Conservation (phyloP, 2,329 filamentous ascomycete species). For the Fusarium nelsonii region DNA sequence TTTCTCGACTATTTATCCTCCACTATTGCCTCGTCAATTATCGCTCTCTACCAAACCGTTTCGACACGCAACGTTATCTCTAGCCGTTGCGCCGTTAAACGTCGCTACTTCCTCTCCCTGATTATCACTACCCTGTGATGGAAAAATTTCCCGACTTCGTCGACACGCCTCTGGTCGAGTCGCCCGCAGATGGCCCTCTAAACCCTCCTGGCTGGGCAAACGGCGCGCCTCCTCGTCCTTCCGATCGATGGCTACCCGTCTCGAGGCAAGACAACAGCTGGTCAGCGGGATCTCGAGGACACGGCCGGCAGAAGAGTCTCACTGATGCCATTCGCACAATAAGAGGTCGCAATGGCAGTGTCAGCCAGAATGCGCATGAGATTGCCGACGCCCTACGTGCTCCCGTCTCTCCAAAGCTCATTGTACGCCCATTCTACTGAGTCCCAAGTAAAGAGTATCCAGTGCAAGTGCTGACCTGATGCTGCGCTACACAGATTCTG, state of each 20-base stretch:
- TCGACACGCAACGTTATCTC: neutral
- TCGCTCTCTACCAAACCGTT: slow-evolving; percentile 35
- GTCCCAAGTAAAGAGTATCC: slow-evolving; percentile 18
- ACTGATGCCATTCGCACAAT: slow-evolving; percentile 89
- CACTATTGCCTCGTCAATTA: slow-evolving; percentile 8
- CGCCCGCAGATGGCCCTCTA: slow-evolving; percentile 47
- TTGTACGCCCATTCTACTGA: slow-evolving; percentile 68
- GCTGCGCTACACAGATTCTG: slow-evolving; percentile 70
- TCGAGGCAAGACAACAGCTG: slow-evolving; percentile 47
- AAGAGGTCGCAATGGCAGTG: slow-evolving; percentile 82
- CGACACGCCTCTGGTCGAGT: slow-evolving; percentile 55
- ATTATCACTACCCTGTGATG: slow-evolving; percentile 50
- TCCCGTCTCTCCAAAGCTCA: slow-evolving; percentile 86
- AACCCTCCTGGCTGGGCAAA: slow-evolving; percentile 48
- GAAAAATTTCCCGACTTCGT: slow-evolving; percentile 71
- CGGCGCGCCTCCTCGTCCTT: slow-evolving; percentile 46
- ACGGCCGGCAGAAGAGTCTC: slow-evolving; percentile 85
- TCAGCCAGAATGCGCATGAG: slow-evolving; percentile 93
- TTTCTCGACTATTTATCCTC: neutral
- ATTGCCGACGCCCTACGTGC: slow-evolving; percentile 91
- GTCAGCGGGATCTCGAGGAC: slow-evolving; percentile 59
- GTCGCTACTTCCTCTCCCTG: slow-evolving; percentile 10
- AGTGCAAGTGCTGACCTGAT: slow-evolving; percentile 42
- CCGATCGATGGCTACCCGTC: slow-evolving; percentile 49
- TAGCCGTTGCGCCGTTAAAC: slow-evolving; percentile 26